Conservation (phyloP, 2,329 filamentous ascomycete genomes). For the Botrytis elliptica region DNA sequence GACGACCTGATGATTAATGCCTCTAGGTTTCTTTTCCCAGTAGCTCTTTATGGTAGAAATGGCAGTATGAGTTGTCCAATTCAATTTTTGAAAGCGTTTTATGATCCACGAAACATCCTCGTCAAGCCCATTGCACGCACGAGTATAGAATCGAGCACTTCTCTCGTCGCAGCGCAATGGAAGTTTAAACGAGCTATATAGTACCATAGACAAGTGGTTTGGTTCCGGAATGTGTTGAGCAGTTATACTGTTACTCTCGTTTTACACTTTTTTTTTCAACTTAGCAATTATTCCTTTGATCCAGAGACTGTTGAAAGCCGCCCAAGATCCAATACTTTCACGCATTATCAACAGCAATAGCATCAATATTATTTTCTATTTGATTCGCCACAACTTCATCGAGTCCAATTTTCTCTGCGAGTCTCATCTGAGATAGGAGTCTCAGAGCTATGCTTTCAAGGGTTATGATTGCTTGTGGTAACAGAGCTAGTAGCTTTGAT, state of each 20-base stretch:
- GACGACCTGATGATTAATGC: background rate
- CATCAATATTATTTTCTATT: background rate
- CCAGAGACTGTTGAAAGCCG: background rate
- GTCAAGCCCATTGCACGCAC: background rate
- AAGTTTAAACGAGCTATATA: background rate
- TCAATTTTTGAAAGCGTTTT: too few relatives aligned
- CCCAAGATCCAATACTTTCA: accelerated
- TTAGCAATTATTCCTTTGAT: background rate
- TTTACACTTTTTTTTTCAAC: background rate
- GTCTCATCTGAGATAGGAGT: background rate
- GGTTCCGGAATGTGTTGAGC: background rate
- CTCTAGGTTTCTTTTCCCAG: accelerated
- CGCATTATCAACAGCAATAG: background rate
- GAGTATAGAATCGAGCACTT: background rate
- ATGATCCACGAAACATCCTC: background rate
- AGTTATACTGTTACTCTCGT: background rate
- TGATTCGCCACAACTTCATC: background rate
- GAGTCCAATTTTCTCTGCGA: background rate
- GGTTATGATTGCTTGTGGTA: background rate
- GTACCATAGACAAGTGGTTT: background rate
- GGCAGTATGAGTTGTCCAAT: background rate
- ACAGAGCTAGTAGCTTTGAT: background rate
- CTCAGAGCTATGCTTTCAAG: background rate
- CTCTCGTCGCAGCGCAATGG: background rate
- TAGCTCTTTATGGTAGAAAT: background rate